These are phyloP conservation scores for Aspergillus sergii DNA, from an alignment of 2,329 filamentous ascomycete genomes.

Conservation along the genomic window DNA sequence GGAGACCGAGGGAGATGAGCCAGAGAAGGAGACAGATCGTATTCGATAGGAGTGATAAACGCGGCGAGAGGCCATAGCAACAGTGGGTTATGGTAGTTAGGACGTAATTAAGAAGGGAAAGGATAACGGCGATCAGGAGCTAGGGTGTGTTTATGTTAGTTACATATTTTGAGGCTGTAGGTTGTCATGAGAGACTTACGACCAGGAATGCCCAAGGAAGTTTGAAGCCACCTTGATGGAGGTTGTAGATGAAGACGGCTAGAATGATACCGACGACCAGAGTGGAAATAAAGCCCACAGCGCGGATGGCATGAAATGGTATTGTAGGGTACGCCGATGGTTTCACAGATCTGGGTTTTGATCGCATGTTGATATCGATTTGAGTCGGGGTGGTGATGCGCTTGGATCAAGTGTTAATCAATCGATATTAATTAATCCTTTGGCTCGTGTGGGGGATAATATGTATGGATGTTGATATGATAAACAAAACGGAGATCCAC, in stretches of 20 bases:
- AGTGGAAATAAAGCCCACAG: constrained; percentile 52
- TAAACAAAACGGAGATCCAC: constrained; percentile 2
- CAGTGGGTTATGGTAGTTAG: constrained; percentile 55
- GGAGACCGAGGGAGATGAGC: constrained; percentile 54
- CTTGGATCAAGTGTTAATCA: neutral
- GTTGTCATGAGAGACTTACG: constrained; percentile 41
- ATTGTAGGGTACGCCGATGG: constrained; percentile 44
- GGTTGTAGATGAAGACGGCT: constrained; percentile 58
- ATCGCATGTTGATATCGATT: constrained; percentile 29
- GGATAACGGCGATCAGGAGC: constrained; percentile 55
- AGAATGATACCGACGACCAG: constrained; percentile 58
- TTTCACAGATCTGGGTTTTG: constrained; percentile 33
- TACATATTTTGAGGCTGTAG: constrained; percentile 5
- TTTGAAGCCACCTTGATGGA: constrained; percentile 54
- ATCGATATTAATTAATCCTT: neutral
- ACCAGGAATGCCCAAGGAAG: constrained; percentile 64
- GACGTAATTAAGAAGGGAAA: constrained; percentile 53
- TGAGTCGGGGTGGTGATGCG: neutral
- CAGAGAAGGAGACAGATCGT: constrained; percentile 53
- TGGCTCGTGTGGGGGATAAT: neutral
- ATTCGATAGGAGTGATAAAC: constrained; percentile 55
- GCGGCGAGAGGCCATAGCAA: constrained; percentile 55
- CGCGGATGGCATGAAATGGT: constrained; percentile 44
- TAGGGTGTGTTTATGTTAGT: constrained; percentile 26
- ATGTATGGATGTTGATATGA: neutral